These are phyloP conservation scores for Tricharina praecox DNA, from an alignment of 495 filamentous ascomycete genomes.

Conservation along the genomic window DNA sequence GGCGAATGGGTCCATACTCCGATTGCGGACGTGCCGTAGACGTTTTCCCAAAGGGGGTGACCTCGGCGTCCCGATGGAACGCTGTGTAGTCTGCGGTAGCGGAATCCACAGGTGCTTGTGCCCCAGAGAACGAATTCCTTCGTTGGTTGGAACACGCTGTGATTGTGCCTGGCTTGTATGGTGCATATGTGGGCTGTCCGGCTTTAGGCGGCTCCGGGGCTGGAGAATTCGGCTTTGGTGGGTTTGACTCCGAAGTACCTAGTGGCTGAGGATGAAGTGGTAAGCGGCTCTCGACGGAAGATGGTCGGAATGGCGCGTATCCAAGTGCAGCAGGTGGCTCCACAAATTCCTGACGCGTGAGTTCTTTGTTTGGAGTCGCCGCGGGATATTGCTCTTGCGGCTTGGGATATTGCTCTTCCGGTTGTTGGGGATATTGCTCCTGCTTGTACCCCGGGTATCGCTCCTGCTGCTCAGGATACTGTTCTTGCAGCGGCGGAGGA, in stretches of 20 bases:
- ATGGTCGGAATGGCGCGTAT: constrained; percentile 4
- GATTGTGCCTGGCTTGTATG: neutral
- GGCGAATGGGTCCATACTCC: neutral
- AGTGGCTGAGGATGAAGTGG: too few relatives aligned
- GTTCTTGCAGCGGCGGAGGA: too few relatives aligned
- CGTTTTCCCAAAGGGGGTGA: too few relatives aligned
- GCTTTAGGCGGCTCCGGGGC: neutral
- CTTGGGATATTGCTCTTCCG: too few relatives aligned
- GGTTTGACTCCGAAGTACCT: too few relatives aligned
- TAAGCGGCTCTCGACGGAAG: too few relatives aligned
- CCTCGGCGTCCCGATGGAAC: neutral
- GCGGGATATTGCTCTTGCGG: too few relatives aligned
- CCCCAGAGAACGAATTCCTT: neutral
- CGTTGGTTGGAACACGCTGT: neutral
- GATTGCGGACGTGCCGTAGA: too few relatives aligned
- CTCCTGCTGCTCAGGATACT: too few relatives aligned
- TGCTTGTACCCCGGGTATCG: too few relatives aligned
- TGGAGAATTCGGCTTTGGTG: constrained; percentile 2
- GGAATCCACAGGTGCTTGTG: neutral
- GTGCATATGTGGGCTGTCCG: constrained; percentile 7
- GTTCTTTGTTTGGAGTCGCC: too few relatives aligned
- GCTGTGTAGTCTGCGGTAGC: neutral
- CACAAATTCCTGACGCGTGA: neutral
- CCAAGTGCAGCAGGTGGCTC: neutral
- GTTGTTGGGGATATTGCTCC: too few relatives aligned